Percentiles rank a stretch among this genome's conserved stretches.
Conservation (phyloP, 495 filamentous ascomycete genomes). For the Melanomma pulvis-pyrius region DNA sequence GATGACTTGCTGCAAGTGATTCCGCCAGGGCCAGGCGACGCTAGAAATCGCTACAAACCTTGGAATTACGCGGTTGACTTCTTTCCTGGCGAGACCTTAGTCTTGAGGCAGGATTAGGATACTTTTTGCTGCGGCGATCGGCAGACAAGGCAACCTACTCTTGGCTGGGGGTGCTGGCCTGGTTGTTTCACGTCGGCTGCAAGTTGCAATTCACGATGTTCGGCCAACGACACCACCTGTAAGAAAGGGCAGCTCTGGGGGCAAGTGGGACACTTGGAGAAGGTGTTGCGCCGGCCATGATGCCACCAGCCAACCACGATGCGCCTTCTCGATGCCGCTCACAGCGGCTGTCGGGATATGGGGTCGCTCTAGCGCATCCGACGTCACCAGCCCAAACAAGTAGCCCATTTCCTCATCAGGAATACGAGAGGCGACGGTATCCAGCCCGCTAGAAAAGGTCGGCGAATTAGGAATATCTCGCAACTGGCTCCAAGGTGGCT, state of each 20-base stretch:
- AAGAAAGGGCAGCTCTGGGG: neutral
- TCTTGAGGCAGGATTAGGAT: neutral
- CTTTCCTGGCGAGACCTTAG: neutral
- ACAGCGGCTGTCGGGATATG: constrained; percentile 1
- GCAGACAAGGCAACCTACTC: neutral
- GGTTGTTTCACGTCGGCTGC: neutral
- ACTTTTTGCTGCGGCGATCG: neutral
- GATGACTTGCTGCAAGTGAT: neutral
- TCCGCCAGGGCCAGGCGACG: neutral
- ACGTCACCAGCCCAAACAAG: neutral
- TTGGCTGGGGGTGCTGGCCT: neutral
- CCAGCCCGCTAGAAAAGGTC: too few species aligned
- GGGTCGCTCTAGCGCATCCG: constrained; percentile 12
- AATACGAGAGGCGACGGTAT: neutral
- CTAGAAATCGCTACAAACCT: neutral
- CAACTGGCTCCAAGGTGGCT: neutral
- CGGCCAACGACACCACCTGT: too few species aligned
- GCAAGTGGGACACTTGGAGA: neutral
- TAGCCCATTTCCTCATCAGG: neutral
- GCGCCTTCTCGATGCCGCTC: neutral
- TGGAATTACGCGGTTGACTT: neutral
- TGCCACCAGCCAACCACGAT: constrained; percentile 1
- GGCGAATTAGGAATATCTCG: too few species aligned
- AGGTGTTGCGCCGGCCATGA: neutral
- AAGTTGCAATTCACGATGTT: too few species aligned